Evolutionary conservation across 176 grass and related monocot genomes (phyloP).

Genomic region (Saccharum officinarum): DNA sequence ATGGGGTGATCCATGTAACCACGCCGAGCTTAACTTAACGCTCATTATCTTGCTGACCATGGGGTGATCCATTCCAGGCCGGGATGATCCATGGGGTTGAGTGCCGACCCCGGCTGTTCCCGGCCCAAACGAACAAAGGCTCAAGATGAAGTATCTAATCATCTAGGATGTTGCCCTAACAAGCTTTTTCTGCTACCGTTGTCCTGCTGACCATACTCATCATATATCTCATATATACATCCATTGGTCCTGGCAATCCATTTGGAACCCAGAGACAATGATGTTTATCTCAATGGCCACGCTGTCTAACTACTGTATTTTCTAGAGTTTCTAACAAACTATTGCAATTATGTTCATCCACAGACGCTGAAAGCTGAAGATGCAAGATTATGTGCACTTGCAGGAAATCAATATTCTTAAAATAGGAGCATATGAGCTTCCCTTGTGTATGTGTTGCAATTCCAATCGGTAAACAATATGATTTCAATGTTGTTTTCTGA

Average conservation of each 20-base stretch:
- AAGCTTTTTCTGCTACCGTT: neutral
- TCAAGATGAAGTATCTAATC: neutral
- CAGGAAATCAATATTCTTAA: neutral
- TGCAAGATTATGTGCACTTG: neutral
- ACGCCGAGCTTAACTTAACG: too few species aligned
- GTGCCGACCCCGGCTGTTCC: too few species aligned
- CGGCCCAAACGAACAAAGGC: neutral
- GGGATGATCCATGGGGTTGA: too few species aligned
- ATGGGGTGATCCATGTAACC: too few species aligned
- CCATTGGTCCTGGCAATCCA: slow-evolving; percentile 10
- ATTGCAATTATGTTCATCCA: slow-evolving; percentile 39
- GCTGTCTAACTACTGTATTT: slow-evolving; percentile 25
- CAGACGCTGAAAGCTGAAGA: slow-evolving; percentile 14
- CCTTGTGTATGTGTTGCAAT: slow-evolving; percentile 6
- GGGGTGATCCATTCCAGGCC: too few species aligned
- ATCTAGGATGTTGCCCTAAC: neutral
- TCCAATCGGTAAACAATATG: neutral
- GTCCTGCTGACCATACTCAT: neutral
- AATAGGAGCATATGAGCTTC: neutral
- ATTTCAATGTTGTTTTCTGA: neutral
- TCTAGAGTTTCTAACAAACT: slow-evolving; percentile 29
- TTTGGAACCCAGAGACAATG: slow-evolving; percentile 49
- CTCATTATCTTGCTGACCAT: too few species aligned
- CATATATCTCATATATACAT: neutral
- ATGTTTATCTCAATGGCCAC: slow-evolving; percentile 33